Conservation (phyloP, 805 yeast genomes). For the Saturnispora ahearnii region DNA sequence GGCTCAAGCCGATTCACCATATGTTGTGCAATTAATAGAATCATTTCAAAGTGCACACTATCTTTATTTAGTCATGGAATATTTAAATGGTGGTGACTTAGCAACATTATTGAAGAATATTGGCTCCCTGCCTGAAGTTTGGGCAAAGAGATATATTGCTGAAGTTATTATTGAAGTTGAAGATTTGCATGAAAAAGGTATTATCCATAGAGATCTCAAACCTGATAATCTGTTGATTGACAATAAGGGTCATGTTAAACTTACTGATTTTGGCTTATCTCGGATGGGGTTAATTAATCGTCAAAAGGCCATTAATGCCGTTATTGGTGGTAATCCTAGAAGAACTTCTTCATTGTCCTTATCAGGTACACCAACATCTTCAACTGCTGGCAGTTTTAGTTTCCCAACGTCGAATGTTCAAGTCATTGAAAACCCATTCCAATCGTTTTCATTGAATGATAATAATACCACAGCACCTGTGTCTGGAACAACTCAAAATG, state of each 20-base stretch:
- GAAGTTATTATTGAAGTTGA: slow-evolving; percentile 87
- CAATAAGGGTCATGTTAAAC: slow-evolving; percentile 75
- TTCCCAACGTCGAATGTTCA: slow-evolving; percentile 4
- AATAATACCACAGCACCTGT: neutral
- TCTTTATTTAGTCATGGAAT: slow-evolving; percentile 91
- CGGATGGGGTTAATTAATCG: slow-evolving; percentile 82
- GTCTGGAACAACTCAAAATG: neutral
- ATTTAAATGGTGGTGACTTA: slow-evolving; percentile 90
- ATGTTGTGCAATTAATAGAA: slow-evolving; percentile 80
- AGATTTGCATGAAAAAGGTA: slow-evolving; percentile 79
- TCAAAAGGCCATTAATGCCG: slow-evolving; percentile 36
- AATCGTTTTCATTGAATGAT: slow-evolving; percentile 4
- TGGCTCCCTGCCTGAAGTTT: slow-evolving; percentile 75
- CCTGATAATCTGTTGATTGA: slow-evolving; percentile 92
- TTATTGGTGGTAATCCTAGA: slow-evolving; percentile 5
- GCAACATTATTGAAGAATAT: slow-evolving; percentile 76
- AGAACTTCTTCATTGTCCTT: slow-evolving; percentile 4
- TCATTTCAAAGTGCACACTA: slow-evolving; percentile 86
- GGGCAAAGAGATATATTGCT: slow-evolving; percentile 81
- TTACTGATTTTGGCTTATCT: slow-evolving; percentile 92
- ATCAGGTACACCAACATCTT: slow-evolving; percentile 6
- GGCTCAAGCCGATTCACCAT: slow-evolving; percentile 89
- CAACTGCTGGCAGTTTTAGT: slow-evolving; percentile 9
- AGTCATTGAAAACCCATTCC: slow-evolving; percentile 7
- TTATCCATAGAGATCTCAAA: slow-evolving; percentile 89